These are phyloP conservation scores for Lasiodiplodia theobromae DNA, from an alignment of 2,329 filamentous ascomycete species.

Conservation along the genomic window DNA sequence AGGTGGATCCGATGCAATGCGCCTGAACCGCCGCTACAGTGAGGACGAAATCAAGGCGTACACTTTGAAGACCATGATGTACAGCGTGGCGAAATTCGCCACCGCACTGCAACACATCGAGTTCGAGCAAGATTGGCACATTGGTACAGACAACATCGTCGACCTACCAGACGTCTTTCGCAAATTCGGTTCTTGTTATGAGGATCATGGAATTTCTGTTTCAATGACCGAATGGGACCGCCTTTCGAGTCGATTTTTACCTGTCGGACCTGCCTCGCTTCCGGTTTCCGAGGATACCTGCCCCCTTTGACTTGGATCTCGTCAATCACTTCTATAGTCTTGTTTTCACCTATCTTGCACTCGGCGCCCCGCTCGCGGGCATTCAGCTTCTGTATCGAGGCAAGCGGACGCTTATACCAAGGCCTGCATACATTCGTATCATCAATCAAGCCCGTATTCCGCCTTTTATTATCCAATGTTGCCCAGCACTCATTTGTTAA, in stretches of 20 bases:
- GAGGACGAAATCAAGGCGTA: neutral
- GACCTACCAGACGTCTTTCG: neutral
- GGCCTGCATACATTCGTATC: neutral
- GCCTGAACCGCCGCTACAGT: neutral
- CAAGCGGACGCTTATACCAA: neutral
- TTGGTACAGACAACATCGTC: neutral
- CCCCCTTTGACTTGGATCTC: neutral
- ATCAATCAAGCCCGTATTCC: slow-evolving; percentile 4
- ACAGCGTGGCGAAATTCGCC: neutral
- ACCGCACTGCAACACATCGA: neutral
- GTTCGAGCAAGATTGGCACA: neutral
- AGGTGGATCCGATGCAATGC: neutral
- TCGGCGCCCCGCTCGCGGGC: neutral
- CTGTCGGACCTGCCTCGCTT: neutral
- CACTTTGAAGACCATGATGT: neutral
- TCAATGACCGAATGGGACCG: neutral
- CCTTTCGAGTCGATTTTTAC: neutral
- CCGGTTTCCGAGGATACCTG: neutral
- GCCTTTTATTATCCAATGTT: neutral
- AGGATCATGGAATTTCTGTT: neutral
- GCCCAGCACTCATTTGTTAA: neutral
- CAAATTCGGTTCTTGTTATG: neutral
- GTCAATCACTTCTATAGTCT: neutral
- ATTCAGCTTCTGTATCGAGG: neutral
- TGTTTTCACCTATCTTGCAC: neutral